phyloP scores from a whole-genome alignment of 1,139 yeast genomes.

The Kodamaea plutei region DNA sequence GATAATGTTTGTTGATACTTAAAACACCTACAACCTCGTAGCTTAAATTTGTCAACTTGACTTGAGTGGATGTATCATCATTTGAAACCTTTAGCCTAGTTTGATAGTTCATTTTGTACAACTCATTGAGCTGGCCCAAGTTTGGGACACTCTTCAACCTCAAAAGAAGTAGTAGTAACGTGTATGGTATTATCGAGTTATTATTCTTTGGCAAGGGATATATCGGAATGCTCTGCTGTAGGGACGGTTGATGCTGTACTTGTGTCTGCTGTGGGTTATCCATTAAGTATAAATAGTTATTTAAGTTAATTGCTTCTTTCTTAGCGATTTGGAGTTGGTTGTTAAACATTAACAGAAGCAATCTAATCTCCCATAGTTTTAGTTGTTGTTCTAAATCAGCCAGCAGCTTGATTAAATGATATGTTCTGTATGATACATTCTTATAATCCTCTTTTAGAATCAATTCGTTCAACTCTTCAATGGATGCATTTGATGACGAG shows the following conservation, averaged over 20 bases:
- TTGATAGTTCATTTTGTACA: constrained; percentile 40
- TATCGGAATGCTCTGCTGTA: constrained; percentile 15
- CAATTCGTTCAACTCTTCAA: constrained; percentile 1
- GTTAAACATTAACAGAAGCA: constrained; percentile 29
- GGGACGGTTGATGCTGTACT: constrained; percentile 2
- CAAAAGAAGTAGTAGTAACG: constrained; percentile 27
- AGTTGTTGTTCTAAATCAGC: constrained; percentile 10
- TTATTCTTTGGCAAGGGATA: constrained; percentile 39
- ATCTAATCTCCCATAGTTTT: constrained; percentile 37
- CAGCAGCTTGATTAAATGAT: constrained; percentile 13
- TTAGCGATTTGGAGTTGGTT: constrained; percentile 30
- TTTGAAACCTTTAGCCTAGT: constrained; percentile 23
- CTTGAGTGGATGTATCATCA: constrained; percentile 9
- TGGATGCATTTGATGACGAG: not conserved
- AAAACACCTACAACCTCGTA: constrained; percentile 32
- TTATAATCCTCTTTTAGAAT: constrained; percentile 9
- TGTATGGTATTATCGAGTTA: constrained; percentile 20
- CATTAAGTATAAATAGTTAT: constrained; percentile 31
- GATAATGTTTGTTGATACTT: constrained; percentile 28
- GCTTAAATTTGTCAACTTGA: constrained; percentile 27
- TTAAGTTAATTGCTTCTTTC: constrained; percentile 36
- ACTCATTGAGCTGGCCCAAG: constrained; percentile 33
- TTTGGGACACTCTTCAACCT: constrained; percentile 39
- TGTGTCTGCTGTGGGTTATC: constrained; percentile 25
- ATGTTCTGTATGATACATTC: constrained; percentile 15